These are phyloP conservation scores for Fusarium proliferatum DNA, from an alignment of 2,329 filamentous ascomycete species.

Conservation along the genomic window DNA sequence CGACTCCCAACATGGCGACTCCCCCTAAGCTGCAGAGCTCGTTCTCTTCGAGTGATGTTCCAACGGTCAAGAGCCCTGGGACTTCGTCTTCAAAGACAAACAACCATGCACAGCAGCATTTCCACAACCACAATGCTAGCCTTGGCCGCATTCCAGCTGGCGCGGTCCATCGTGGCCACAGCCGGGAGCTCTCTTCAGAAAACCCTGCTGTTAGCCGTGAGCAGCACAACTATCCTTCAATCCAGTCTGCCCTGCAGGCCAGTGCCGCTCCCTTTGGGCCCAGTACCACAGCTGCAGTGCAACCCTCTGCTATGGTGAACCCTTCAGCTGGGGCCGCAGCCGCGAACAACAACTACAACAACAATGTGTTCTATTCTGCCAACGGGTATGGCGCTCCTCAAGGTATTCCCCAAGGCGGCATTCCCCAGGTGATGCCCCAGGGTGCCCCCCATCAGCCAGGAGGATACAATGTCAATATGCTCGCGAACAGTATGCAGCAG, in stretches of 20 bases:
- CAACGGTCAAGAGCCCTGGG: constrained; percentile 80
- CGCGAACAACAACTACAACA: constrained; percentile 47
- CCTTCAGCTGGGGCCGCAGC: constrained; percentile 40
- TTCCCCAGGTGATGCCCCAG: constrained; percentile 18
- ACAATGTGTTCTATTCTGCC: constrained; percentile 48
- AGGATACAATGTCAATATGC: constrained; percentile 57
- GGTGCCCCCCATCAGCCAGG: constrained; percentile 42
- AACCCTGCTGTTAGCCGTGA: constrained; percentile 56
- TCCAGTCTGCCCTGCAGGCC: constrained; percentile 80
- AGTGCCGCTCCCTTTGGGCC: constrained; percentile 84
- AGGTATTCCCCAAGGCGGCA: constrained; percentile 27
- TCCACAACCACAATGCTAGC: constrained; percentile 84
- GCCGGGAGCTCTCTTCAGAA: constrained; percentile 74
- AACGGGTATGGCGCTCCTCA: constrained; percentile 47
- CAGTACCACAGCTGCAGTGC: constrained; percentile 50
- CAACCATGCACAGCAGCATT: constrained; percentile 71
- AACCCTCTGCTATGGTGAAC: constrained; percentile 44
- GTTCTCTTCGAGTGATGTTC: constrained; percentile 89
- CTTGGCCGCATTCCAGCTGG: constrained; percentile 81
- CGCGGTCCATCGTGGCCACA: constrained; percentile 74
- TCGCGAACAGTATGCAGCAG: constrained; percentile 75
- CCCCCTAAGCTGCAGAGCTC: constrained; percentile 85
- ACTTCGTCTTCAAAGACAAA: constrained; percentile 62
- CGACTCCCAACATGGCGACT: constrained; percentile 66
- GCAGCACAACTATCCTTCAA: constrained; percentile 65